Evolutionary conservation across 164 flowering plant species (phyloP), one percentile per base, ranked within the genome.

Genomic region (Macadamia integrifolia): DNA sequence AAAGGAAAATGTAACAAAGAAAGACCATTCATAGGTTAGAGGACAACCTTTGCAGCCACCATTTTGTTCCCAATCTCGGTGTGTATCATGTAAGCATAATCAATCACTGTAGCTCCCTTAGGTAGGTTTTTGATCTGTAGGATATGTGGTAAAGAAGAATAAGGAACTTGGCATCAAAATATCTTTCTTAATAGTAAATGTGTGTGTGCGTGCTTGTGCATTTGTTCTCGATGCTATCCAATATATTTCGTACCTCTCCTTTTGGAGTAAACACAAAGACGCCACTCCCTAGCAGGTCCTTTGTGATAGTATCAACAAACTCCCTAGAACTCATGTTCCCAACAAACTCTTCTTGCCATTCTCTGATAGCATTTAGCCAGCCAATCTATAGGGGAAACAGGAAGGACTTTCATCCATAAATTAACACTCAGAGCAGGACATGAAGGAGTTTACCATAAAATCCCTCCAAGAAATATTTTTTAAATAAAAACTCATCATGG

Each of bases 291-390:
- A 94, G 76, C 59, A 92, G 84, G 80, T 94, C 99, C 74, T 88
- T 84, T 30, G 92, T 94, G 71, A 94, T 68, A 32, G 95, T 89
- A 60, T 94, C 99, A 6, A 94, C 99, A 77, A 94, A 94, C 78
- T 94, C 99, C 73, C 99, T 87, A 57, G 99, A 94, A 74, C 85
- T 92, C 99, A 94, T 94, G 77, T 91, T 94, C 71, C 99, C 99
- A 66, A 94, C 99, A 80, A 94, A 94, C 81, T 94, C 99, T 72
- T 94, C 99, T 80, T 94, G 99, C 99, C 99, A 94, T 72, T 94
- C 99, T 80, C 97, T 88, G 28, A 94, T 94, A 60, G 99, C 99
- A 79, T 92, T 92, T 23, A 94, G 91, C 99, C 99, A 94, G 44
- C 99, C 86, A 82, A 94, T 83, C 99, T 94, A 79, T 69, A 83